Percentiles rank a stretch among this genome's conserved stretches.
Conservation (phyloP, 345 rosid species). For the Hibiscus trionum region DNA sequence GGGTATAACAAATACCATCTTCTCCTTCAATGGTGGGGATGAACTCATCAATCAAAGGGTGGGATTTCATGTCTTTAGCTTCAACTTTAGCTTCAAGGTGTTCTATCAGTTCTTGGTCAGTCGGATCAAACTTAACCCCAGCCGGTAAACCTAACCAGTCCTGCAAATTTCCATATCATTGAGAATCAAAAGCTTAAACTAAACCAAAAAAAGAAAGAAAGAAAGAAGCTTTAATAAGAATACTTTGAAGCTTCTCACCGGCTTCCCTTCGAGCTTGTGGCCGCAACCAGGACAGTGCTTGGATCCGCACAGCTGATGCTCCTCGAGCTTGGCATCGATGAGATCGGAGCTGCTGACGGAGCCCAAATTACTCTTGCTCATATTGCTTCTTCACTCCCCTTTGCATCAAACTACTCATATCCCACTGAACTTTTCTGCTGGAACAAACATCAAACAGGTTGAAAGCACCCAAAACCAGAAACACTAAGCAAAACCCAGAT, state of each 20-base stretch:
- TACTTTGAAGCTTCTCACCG: conserved; percentile 30
- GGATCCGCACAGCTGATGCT: conserved; percentile 83
- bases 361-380: conserved; percentile 49
- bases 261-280: conserved; percentile 89
- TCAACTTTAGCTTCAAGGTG: conserved; percentile 95
- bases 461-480: not conserved
- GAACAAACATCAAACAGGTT: not conserved
- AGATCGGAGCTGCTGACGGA: conserved; percentile 67
- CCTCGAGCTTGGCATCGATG: conserved; percentile 92
- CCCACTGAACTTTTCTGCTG: not conserved
- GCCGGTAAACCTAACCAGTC: conserved; percentile 99
- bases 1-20: conserved; percentile 99
- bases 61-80: conserved; percentile 73
- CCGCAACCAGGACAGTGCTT: conserved; percentile 93
- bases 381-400: conserved; percentile 20
- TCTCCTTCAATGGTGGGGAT: conserved; percentile 97
- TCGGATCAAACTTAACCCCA: conserved; percentile 96
- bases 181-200: not conserved
- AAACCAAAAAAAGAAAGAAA: conserved; percentile 6
- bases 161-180: conserved; percentile 27
- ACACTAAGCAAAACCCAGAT: not conserved
- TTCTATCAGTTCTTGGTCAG: conserved; percentile 95
- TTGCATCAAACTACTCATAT: not conserved
- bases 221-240: conserved; percentile 3
- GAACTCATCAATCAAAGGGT: conserved; percentile 94